Conservation (phyloP, 2,329 filamentous ascomycete genomes). For the Scopulariopsis brevicaulis region DNA sequence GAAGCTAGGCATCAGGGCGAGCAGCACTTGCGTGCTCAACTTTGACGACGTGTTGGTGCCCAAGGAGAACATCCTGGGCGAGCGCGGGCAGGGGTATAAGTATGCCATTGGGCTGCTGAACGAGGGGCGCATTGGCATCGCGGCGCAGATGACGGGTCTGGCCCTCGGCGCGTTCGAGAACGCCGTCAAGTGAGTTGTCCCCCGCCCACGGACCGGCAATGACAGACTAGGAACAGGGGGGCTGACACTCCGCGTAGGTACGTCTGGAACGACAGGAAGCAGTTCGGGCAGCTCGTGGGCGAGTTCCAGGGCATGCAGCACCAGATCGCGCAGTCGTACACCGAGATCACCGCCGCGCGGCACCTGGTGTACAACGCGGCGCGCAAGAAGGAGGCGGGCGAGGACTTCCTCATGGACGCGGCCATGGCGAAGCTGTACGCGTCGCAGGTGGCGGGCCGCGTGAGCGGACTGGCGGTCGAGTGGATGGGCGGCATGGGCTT, state of each 20-base stretch:
- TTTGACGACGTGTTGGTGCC: slow-evolving; percentile 94
- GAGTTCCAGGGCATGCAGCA: slow-evolving; percentile 99
- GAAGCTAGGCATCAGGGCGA: slow-evolving; percentile 94
- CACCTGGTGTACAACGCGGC: slow-evolving; percentile 93
- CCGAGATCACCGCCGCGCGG: slow-evolving; percentile 82
- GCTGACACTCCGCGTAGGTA: slow-evolving; percentile 41
- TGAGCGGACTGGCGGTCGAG: slow-evolving; percentile 79
- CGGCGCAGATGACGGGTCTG: slow-evolving; percentile 95
- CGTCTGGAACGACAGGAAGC: slow-evolving; percentile 96
- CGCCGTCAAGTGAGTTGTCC: slow-evolving; percentile 47
- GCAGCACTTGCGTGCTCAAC: slow-evolving; percentile 93
- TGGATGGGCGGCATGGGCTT: slow-evolving; percentile 99
- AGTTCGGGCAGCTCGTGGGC: slow-evolving; percentile 87
- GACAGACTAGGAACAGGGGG: not conserved
- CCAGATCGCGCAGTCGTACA: slow-evolving; percentile 92
- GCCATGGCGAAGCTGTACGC: slow-evolving; percentile 97
- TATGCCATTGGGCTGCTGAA: slow-evolving; percentile 92
- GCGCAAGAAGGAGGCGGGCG: slow-evolving; percentile 93
- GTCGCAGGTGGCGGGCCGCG: slow-evolving; percentile 81
- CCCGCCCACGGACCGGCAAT: not conserved
- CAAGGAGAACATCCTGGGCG: slow-evolving; percentile 75
- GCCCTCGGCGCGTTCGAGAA: slow-evolving; percentile 93
- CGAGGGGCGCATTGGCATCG: slow-evolving; percentile 95
- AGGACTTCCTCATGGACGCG: slow-evolving; percentile 90
- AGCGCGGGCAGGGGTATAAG: slow-evolving; percentile 91